These are phyloP conservation scores for Zygosaccharomyces bisporus DNA, from an alignment of 805 yeast species.

Conservation along the genomic window DNA sequence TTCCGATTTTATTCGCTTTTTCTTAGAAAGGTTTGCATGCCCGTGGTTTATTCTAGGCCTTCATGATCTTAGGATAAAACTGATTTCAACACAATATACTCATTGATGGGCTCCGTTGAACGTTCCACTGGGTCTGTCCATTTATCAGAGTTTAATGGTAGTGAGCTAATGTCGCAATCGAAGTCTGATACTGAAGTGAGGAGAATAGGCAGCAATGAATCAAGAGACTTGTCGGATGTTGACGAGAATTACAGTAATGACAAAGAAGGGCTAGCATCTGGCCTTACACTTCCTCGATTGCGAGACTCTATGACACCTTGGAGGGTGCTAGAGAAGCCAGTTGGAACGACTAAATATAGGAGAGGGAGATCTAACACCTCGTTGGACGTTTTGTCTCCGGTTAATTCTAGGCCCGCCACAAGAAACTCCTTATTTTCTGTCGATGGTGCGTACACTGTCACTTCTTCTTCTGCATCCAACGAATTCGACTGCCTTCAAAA, in stretches of 20 bases:
- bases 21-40: neutral
- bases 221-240: constrained; percentile 2
- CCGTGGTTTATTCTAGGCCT: neutral
- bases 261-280: constrained; percentile 14
- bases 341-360: constrained; percentile 3
- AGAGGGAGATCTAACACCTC: constrained; percentile 9
- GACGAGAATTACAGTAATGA: constrained; percentile 23
- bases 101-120: neutral
- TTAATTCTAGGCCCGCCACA: constrained; percentile 18
- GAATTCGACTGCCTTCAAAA: constrained; percentile 40
- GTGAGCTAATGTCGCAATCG: neutral
- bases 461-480: constrained; percentile 16
- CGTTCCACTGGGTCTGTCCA: neutral
- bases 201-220: neutral
- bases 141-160: neutral
- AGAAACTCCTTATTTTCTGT: constrained; percentile 23
- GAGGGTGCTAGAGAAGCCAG: constrained; percentile 29
- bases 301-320: constrained; percentile 39
- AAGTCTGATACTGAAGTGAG: neutral
- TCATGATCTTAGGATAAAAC: neutral
- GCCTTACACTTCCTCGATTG: constrained; percentile 33
- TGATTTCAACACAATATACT: neutral
- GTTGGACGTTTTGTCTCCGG: constrained; percentile 18
- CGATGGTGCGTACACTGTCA: constrained; percentile 13
- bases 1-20: neutral